Base-by-base conservation (phyloP, 768 basidiomycete genomes). In the Termitomyces sp. region DNA sequence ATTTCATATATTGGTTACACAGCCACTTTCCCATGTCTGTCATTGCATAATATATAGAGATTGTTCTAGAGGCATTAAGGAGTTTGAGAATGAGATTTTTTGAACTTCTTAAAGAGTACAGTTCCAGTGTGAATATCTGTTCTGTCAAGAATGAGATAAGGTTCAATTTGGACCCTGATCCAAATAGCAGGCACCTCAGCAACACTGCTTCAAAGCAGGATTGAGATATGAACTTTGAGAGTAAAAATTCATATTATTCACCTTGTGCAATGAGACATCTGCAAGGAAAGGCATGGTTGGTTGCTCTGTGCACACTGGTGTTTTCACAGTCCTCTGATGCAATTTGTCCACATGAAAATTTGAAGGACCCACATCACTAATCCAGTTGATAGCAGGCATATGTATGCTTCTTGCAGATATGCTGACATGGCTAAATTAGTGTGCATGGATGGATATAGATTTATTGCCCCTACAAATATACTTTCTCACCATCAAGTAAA, bases 121-220 rank as follows among this genome's bases (percentile, higher is more conserved):
- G 57, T 61, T 50, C 15, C 56, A 42, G 48, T 56, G 55, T 17
- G 25, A 50, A 56, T 32, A 56, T 54, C 51, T 54, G 31, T 36
- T 31, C 25, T 15, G 20, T 20, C 50, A 15, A 60, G 25, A 57
- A 66, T 34, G 45, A 50, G 59, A 58, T 63, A 56, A 65, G 63
- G 47, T 60, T 65, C 43, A 55, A 61, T 61, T 25, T 43, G 42
- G 46, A 48, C 61, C 61, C 61, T 56, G 60, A 15, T 25, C 34
- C 40, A 37, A 8, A 61, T 29, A 49, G 29, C 49, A 52, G 52
- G 52, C 36, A 47, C 51, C 42, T 37, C 15, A 40, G 60, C 55
- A 20, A 31, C n/a, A 49, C 11, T 29, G 4, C 4, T 15, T 54
- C 53, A 42, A 10, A 40, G 53, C 17, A 31, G 29, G 17, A 17